phyloP scores from a whole-genome alignment of 345 rosid genomes.

The Excoecaria agallocha region DNA sequence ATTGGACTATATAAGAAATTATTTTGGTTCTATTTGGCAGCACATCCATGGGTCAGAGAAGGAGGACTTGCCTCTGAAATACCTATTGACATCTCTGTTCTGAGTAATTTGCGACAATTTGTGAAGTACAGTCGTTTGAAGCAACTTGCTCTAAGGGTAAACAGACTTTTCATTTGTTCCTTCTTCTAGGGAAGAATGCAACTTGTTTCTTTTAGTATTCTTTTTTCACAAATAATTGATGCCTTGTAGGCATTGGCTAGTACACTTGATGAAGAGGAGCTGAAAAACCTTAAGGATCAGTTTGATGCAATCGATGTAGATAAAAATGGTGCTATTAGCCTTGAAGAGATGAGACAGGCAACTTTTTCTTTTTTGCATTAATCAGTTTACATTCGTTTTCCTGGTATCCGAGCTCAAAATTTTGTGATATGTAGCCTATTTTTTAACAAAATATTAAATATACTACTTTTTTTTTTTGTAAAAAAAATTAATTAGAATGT shows the following conservation, averaged over 20 bases:
- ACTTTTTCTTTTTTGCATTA: background rate
- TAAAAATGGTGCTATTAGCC: conserved; percentile 92
- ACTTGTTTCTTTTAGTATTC: background rate
- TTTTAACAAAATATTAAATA: background rate
- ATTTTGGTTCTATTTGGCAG: conserved; percentile 38
- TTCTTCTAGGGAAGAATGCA: conserved; percentile 5
- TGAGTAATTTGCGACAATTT: conserved; percentile 85
- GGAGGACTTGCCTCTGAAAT: conserved; percentile 97
- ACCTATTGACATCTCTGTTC: conserved; percentile 95
- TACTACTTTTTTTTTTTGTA: too few species aligned
- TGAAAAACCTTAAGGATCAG: conserved; percentile 83
- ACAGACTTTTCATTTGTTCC: conserved; percentile 8
- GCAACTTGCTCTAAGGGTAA: conserved; percentile 91
- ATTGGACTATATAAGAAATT: background rate
- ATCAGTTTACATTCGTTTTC: background rate
- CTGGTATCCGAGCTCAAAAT: background rate
- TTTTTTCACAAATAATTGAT: conserved; percentile 11
- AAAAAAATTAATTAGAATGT: background rate
- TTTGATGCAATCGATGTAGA: conserved; percentile 97
- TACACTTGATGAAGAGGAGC: conserved; percentile 80
- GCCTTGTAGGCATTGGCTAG: conserved; percentile 77
- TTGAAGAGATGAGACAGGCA: conserved; percentile 97
- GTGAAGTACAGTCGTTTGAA: conserved; percentile 93
- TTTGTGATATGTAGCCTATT: background rate
- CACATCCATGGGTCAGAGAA: conserved; percentile 99